Base-by-base conservation (phyloP, 371 early-diverging fungal species). In the Mucor racemosus region DNA sequence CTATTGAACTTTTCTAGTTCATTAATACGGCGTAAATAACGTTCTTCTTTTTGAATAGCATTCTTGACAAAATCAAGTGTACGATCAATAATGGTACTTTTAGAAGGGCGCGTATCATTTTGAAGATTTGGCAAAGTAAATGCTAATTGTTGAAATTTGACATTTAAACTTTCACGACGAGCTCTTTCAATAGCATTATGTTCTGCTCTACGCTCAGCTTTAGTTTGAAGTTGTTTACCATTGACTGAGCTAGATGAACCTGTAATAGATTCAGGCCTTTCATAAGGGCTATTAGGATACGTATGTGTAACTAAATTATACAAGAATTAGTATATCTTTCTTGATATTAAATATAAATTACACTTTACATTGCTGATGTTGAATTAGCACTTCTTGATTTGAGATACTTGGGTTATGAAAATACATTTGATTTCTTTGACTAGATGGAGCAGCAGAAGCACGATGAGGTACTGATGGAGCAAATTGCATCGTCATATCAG, bases 171-270 rank as follows among this genome's bases (percentile, higher is more conserved):
- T 71, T 92, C 92, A 34, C 92, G 87, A 58, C 92, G 84, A 48
- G 90, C 90, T 58, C 92, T 79, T 70, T 92, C 92, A 54, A 88
- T 90, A 9, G 92, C 92, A 64, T 92, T 92, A 71, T 92, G 92
- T 54, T 85, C 89, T 39, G 90, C 91, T 44, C 91, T 86, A 64
- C 87, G 77, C 69, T 88, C 89, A 31, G 89, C 90, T 62, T 84
- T 82, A 34, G 75, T 70, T 60, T 72, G 81, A 40, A 53, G 35
- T 60, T 62, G 67, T 56, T 59, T 71, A 31, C 58, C 55, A 14
- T 38, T 26, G 7, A 13, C 40, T 42, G 60, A 34, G 2, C 46
- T 34, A 58, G 59, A 44, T 31, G 55, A 31, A 44, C 31, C 26
- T 34, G 17, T 11, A 19, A 53, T 15, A 1, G 67, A 55, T 5